These are phyloP conservation scores for Microbotryomycetes sp. DNA, from an alignment of 1,284 basidiomycete species.

Conservation along the genomic window DNA sequence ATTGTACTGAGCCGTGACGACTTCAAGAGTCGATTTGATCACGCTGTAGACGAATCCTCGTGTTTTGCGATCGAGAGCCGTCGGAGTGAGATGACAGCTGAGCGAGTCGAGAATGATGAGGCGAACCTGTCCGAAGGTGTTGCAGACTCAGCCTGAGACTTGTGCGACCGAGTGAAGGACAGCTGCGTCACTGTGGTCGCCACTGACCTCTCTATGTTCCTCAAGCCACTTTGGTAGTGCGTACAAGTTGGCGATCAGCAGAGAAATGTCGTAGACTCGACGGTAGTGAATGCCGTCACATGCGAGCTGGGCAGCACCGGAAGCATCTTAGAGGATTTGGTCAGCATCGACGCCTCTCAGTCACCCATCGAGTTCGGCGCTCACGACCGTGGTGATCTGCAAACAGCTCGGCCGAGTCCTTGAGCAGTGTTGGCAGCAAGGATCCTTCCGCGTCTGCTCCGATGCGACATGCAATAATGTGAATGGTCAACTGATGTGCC, in stretches of 20 bases:
- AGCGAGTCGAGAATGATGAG: conserved; percentile 28
- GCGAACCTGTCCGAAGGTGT: conserved; percentile 13
- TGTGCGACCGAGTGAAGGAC: not conserved
- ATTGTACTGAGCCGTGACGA: conserved; percentile 1
- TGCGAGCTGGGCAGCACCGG: not conserved
- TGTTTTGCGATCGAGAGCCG: conserved; percentile 13
- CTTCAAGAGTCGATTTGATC: conserved; percentile 4
- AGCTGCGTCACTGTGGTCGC: too few relatives aligned
- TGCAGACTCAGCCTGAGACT: not conserved
- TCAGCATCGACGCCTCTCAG: not conserved
- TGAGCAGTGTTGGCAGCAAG: conserved; percentile 14
- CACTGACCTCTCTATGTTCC: conserved; percentile 8
- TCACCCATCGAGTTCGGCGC: too few relatives aligned
- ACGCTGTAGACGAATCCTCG: conserved; percentile 9
- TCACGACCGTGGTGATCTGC: conserved; percentile 7
- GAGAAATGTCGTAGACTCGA: conserved; percentile 21
- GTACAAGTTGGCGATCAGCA: conserved; percentile 20
- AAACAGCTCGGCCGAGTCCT: conserved; percentile 6
- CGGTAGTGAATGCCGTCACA: conserved; percentile 18
- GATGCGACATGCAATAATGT: too few relatives aligned
- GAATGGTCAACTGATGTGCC: not conserved
- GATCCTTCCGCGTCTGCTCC: conserved; percentile 29
- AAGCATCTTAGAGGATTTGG: not conserved
- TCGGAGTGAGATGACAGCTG: conserved; percentile 13
- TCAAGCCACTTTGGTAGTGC: conserved; percentile 15